A percentile compares a stretch with the other conserved stretches of the same genome.
phyloP scores from a whole-genome alignment of 805 yeast genomes.

The Barnettozyma californica region DNA sequence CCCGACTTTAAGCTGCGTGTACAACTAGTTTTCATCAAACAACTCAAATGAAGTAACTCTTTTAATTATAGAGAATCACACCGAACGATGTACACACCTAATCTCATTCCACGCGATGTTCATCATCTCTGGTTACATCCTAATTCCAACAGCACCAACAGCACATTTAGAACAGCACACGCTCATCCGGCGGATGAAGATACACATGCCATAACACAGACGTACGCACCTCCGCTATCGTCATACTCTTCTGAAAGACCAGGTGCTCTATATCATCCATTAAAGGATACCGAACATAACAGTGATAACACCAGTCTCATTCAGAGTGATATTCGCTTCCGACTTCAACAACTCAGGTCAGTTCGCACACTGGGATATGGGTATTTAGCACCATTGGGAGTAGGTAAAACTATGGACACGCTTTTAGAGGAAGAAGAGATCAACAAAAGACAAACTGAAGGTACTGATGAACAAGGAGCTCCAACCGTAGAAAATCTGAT shows the following conservation, averaged over 20 bases:
- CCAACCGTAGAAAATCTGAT: conserved; percentile 27
- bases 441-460: conserved; percentile 26
- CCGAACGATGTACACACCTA: conserved; percentile 42
- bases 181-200: not conserved
- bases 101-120: conserved; percentile 39
- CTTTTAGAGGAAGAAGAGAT: conserved; percentile 27
- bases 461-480: conserved; percentile 13
- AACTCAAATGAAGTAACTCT: not conserved
- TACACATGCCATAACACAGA: conserved; percentile 5
- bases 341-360: conserved; percentile 20
- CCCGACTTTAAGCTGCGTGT: not conserved
- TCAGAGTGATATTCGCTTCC: conserved; percentile 10
- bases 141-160: conserved; percentile 10
- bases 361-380: conserved; percentile 43
- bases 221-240: conserved; percentile 47
- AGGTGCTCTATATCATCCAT: conserved; percentile 24
- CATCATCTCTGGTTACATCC: conserved; percentile 38
- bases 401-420: conserved; percentile 47
- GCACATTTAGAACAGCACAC: conserved; percentile 1
- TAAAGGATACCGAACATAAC: not conserved
- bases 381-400: conserved; percentile 53
- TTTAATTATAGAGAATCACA: not conserved
- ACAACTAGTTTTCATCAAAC: not conserved
- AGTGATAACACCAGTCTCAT: conserved; percentile 3
- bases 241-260: conserved; percentile 47